phyloP scores from a whole-genome alignment of 2,329 filamentous ascomycete species.

The Podosphaera fusca region DNA sequence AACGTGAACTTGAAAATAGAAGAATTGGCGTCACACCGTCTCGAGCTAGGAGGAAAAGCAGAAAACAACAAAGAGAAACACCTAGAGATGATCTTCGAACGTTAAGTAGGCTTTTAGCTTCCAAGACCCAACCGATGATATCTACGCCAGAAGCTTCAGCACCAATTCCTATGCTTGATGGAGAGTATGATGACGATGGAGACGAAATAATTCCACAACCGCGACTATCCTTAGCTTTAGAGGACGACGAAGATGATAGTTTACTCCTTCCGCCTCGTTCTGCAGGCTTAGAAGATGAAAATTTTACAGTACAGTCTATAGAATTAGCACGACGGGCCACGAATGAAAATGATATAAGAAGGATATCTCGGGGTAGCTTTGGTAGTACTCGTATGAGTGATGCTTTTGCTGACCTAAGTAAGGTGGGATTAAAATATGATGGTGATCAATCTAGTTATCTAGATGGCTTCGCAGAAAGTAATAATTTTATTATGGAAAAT shows the following conservation, averaged over 20 bases:
- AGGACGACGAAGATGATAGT: conserved; percentile 23
- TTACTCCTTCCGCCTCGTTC: conserved; percentile 30
- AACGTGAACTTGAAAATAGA: conserved; percentile 32
- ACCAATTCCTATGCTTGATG: conserved; percentile 6
- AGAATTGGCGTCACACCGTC: conserved; percentile 38
- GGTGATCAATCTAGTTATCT: conserved; percentile 14
- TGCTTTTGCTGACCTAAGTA: conserved; percentile 18
- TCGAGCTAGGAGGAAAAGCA: conserved; percentile 31
- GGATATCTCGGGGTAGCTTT: conserved; percentile 25
- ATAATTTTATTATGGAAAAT: conserved; percentile 6
- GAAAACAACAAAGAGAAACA: conserved; percentile 30
- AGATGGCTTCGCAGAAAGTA: conserved; percentile 7
- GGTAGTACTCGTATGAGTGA: conserved; percentile 32
- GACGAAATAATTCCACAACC: conserved; percentile 29
- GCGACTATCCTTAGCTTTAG: conserved; percentile 30
- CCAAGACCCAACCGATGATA: conserved; percentile 14
- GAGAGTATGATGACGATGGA: conserved; percentile 18
- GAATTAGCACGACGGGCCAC: conserved; percentile 32
- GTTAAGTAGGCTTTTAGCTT: conserved; percentile 30
- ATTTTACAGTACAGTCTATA: conserved; percentile 34
- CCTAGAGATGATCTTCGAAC: conserved; percentile 29
- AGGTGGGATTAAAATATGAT: conserved; percentile 8
- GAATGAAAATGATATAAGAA: conserved; percentile 22
- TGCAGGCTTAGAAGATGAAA: conserved; percentile 27
- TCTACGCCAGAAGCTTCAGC: conserved; percentile 11